Base-by-base conservation (phyloP, 805 yeast species). In the Tetrapisispora namnaoensis region DNA sequence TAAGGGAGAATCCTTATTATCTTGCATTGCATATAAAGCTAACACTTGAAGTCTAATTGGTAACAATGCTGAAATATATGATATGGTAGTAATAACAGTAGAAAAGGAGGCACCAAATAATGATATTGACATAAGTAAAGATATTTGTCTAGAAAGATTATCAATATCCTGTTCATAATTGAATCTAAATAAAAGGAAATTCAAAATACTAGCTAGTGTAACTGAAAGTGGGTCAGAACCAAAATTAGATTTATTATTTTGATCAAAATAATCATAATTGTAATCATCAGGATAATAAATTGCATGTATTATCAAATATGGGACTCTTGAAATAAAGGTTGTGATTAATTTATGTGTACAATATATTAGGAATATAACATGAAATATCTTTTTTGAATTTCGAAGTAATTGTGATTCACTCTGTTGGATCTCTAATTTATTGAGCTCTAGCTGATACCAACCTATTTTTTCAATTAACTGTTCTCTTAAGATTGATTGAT, bases 31-130 rank as follows among this genome's bases (percentile, higher is more conserved):
- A 51, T 56, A 57, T 51, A 62, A 45, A 2, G 66, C 65, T 22
- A 61, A 44, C 5, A 57, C 49, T 36, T 65, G 66, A n/a, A 70
- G 53, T 39, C 63, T 63, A 9, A 65, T 51, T 2, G 75, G 75
- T 8, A 70, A 46, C 37, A 71, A 56, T 14, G 67, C 64, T 37
- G 69, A 59, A 16, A 82, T 63, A 34, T 82, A 81, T 39, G 77
- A 73, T 50, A 83, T 74, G 0, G 90, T 82, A 38, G 74, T 66
- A 44, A 74, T 62, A 1, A 83, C 89, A 48, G 82, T 82, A 24
- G 83, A 79, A 55, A 83, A 73, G 1, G 87, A 80, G 50, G 83
- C 74, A 0, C 77, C 57, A 55, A 83, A 83, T 46, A 83, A 68
- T 16, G 75, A 71, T 11, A 82, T 78, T 1, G 86, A 78, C 16